A percentile compares a stretch with the other conserved stretches of the same genome.
Conservation (phyloP, 1,284 basidiomycete species). For the Inonotus hispidus region DNA sequence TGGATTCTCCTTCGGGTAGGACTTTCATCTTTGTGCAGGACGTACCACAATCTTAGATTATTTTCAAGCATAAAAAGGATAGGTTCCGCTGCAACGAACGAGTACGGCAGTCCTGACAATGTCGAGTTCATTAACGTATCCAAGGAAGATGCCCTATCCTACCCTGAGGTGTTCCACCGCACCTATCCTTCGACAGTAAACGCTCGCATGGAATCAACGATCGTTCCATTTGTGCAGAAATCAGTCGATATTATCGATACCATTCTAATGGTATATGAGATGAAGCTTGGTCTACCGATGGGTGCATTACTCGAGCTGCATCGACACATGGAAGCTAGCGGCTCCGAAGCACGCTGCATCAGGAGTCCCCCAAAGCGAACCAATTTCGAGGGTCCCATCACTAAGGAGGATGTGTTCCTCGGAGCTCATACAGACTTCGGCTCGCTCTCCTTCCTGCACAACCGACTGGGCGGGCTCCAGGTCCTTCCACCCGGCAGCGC, state of each 20-base stretch:
- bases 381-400: neutral
- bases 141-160: conserved; percentile 60
- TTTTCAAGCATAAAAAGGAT: conserved; percentile 56
- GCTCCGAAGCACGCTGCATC: conserved; percentile 57
- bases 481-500: conserved; percentile 57
- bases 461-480: conserved; percentile 67
- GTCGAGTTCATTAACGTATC: conserved; percentile 64
- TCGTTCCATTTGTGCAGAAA: conserved; percentile 52
- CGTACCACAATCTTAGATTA: neutral
- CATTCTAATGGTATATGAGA: conserved; percentile 51
- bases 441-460: conserved; percentile 58
- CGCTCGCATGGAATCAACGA: conserved; percentile 41
- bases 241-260: conserved; percentile 51
- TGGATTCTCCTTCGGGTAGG: conserved; percentile 56
- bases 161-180: conserved; percentile 45
- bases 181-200: conserved; percentile 51
- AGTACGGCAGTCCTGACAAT: conserved; percentile 47
- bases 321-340: conserved; percentile 40
- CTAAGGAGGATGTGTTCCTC: conserved; percentile 28
- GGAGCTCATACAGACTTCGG: conserved; percentile 50
- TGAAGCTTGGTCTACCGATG: conserved; percentile 47
- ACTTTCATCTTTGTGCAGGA: neutral
- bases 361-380: conserved; percentile 38
- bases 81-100: conserved; percentile 60
- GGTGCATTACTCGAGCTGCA: conserved; percentile 48